Base-by-base conservation (phyloP, 2,329 filamentous ascomycete species). In the Dendrostoma leiphaemia region DNA sequence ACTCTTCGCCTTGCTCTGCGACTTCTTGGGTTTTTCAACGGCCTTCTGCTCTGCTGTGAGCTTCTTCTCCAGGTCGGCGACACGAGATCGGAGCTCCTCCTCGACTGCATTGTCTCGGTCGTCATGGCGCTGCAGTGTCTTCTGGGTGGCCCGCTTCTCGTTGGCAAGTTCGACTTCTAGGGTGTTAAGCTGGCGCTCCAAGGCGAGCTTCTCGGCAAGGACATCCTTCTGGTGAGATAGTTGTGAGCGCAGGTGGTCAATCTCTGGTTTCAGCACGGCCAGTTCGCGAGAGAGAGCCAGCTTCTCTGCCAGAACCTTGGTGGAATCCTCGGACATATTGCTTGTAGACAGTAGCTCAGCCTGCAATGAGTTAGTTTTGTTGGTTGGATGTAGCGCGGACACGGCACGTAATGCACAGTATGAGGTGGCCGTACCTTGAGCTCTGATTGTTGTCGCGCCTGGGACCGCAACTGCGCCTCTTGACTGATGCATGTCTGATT, bases 151-250 rank as follows among this genome's bases (percentile, higher is more conserved):
- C 52, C 67, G 65, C 56, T 71, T 93, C 67, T 94, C 90, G 61
- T 89, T 90, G 60, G 92, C 90, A 2, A 96, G 78, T 62, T 96
- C 89, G 40, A 90, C 85, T 68, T 96, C 89, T 2, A 92, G 70
- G 2, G 86, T 84, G 64, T 81, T 86, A 26, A 96, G 70, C 69
- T 94, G 89, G 44, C 89, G 85, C 65, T 94, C 86, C 13, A 97
- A 72, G 2, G 87, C 80, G 43, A 93, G 77, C 68, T 95, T 96
- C 66, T 96, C 91, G 1, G 87, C 78, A 15, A 95, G 75, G 10
- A 90, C 74, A 2, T 81, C 79, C 64, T 91, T 85, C 51, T 92
- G 84, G 13, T 78, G 75, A 26, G 73, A 65, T 10, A 84, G 67
- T 62, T 84, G 80, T 2, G 79, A 76, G 59, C 74, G 73, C 24